phyloP scores from a whole-genome alignment of 495 filamentous ascomycete species.

The Hyaloscypha hepaticicola region DNA sequence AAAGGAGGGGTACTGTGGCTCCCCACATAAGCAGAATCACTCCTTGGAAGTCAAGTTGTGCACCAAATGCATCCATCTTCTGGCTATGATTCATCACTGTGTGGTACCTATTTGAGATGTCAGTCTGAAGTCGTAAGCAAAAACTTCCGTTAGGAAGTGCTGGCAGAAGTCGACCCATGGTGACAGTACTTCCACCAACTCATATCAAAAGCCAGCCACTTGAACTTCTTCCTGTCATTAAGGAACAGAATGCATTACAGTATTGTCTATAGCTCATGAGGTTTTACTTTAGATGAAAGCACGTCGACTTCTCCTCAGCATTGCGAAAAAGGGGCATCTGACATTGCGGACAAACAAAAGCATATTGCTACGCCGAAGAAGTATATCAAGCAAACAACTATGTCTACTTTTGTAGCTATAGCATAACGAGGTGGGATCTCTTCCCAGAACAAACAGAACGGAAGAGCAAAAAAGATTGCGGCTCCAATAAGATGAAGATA shows the following conservation, averaged over 20 bases:
- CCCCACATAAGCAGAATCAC: constrained; percentile 55
- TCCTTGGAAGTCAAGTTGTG: constrained; percentile 52
- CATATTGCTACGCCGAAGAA: constrained; percentile 51
- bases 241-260: too few species aligned
- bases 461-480: constrained; percentile 42
- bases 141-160: not conserved
- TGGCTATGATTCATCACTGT: constrained; percentile 49
- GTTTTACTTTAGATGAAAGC: too few species aligned
- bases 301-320: too few species aligned
- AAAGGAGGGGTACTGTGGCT: constrained; percentile 49
- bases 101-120: constrained; percentile 40
- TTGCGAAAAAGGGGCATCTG: constrained; percentile 3
- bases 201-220: too few species aligned
- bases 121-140: constrained; percentile 14
- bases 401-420: constrained; percentile 38
- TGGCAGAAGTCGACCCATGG: too few species aligned
- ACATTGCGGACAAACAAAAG: constrained; percentile 49
- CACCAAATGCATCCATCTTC: constrained; percentile 36
- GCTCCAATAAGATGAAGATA: constrained; percentile 50
- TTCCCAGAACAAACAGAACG: constrained; percentile 40
- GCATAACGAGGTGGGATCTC: constrained; percentile 34
- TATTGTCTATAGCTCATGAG: too few species aligned
- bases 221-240: too few species aligned
- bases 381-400: constrained; percentile 46
- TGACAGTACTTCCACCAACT: too few species aligned